Evolutionary conservation across 108 stramenopile genomes (phyloP), one percentile per base, ranked within the genome.

Genomic region (Cyclostephanos invisitatus): DNA sequence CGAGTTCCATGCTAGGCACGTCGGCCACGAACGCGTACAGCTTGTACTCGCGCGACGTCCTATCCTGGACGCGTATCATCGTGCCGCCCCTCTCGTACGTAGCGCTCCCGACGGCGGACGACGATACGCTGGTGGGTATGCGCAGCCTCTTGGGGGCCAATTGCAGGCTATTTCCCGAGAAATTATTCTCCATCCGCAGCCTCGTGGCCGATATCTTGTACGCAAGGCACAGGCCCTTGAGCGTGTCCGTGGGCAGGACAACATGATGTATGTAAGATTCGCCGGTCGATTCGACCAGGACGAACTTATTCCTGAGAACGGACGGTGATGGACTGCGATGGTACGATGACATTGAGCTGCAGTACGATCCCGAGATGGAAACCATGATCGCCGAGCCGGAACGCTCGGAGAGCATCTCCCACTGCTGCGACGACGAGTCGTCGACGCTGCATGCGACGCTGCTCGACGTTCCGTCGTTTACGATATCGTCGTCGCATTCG

Each of bases 161-260:
- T 22, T 79, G 79, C 20, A 95, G 67, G 12, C 79, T 83, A 57
- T 86, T 82, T 10, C 91, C 93, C n/a, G 89, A 87, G 74, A 53
- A 67, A n/a, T 51, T 38, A 51, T 53, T 54, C 51, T 54, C 50
- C 66, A 38, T 67, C n/a, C 51, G 49, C 17, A 67, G 37, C 35
- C 50, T 25, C 37, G 66, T 82, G 0, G 85, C 88, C 22, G 79
- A 84, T 21, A 90, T 78, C 66, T 92, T 92, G 81, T 95, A 95
- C 22, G 89, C 85, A 37, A 95, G 57, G 57, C 93, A 95, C 57
- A 95, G 77, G 25, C 93, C 93, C 67, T 92, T 90, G 9, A 95
- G 38, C 0, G 93, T 95, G 61, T 95, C 93, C n/a, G 93, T 95
- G 0, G 93, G 91, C 20, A 95, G 72, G 48, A 92, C 60, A 3